Percentiles rank a stretch among this genome's conserved stretches.
Conservation (phyloP, 2,329 filamentous ascomycete species). For the Metarhizium humberi region DNA sequence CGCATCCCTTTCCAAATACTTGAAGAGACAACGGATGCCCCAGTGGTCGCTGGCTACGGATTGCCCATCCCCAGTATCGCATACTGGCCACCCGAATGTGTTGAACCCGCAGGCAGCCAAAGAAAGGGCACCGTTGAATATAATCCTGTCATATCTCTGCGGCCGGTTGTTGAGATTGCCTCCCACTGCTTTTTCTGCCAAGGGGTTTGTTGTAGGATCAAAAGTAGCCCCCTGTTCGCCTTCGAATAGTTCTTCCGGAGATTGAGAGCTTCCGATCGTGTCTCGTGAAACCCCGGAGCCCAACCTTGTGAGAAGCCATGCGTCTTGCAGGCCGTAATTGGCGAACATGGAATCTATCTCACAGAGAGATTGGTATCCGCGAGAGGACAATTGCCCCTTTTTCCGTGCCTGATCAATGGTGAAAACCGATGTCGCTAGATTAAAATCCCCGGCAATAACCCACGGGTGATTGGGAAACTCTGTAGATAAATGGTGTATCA, state of each 20-base stretch:
- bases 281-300: constrained; percentile 22
- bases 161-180: constrained; percentile 16
- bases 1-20: background rate
- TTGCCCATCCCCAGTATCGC: background rate
- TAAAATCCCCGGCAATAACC: too few relatives aligned
- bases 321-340: constrained; percentile 39
- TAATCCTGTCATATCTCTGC: constrained; percentile 31
- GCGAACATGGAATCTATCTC: constrained; percentile 37
- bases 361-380: constrained; percentile 32
- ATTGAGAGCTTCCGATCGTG: constrained; percentile 12
- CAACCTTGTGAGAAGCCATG: constrained; percentile 38
- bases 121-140: constrained; percentile 36
- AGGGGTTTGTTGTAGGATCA: constrained; percentile 45
- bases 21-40: constrained; percentile 40
- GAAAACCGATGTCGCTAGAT: constrained; percentile 39
- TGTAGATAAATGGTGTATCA: constrained; percentile 35
- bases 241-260: constrained; percentile 30
- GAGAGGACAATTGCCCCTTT: constrained; percentile 41
- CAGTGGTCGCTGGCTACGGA: constrained; percentile 45
- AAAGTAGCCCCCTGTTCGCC: constrained; percentile 43
- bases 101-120: constrained; percentile 35
- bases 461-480: too few relatives aligned
- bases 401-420: constrained; percentile 44
- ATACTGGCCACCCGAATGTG: background rate
- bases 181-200: constrained; percentile 42